phyloP scores from a whole-genome alignment of 768 basidiomycete species.

The Leucocoprinus sp. region DNA sequence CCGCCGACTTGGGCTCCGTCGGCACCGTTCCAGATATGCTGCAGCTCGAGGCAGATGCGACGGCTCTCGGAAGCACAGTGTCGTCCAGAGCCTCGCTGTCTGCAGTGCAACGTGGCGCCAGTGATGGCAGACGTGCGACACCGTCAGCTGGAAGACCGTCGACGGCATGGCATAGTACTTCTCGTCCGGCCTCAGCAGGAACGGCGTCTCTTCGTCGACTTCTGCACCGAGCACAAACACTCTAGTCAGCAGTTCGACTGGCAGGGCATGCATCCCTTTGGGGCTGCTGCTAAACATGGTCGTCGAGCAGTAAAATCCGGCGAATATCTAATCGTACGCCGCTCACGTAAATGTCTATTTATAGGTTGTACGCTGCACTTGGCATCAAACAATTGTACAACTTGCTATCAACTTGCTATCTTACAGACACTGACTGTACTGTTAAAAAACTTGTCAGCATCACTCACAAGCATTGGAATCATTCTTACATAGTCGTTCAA shows the following conservation, averaged over 20 bases:
- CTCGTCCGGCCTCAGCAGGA: slow-evolving; percentile 41
- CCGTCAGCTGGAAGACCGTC: slow-evolving; percentile 43
- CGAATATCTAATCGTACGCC: slow-evolving; percentile 8
- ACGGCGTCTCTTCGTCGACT: slow-evolving; percentile 35
- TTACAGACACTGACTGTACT: slow-evolving; percentile 8
- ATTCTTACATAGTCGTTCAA: slow-evolving; percentile 17
- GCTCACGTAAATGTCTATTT: slow-evolving; percentile 1
- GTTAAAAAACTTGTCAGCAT: not conserved
- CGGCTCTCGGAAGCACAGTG: slow-evolving; percentile 44
- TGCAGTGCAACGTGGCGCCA: slow-evolving; percentile 50
- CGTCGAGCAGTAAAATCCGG: not conserved
- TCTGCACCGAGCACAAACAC: slow-evolving; percentile 48
- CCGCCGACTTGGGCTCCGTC: slow-evolving; percentile 18
- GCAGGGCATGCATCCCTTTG: slow-evolving; percentile 36
- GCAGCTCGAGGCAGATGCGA: slow-evolving; percentile 40
- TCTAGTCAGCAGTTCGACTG: slow-evolving; percentile 50
- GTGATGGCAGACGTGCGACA: slow-evolving; percentile 49
- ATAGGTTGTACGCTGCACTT: no score
- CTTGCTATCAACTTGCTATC: no score
- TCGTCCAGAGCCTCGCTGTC: slow-evolving; percentile 46
- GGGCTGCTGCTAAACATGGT: slow-evolving; percentile 17
- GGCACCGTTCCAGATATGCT: slow-evolving; percentile 34
- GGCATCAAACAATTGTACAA: no score
- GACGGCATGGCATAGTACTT: slow-evolving; percentile 31
- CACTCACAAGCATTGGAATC: not conserved